phyloP scores from a whole-genome alignment of 139 green algal species.

The Micractinium conductrix region DNA sequence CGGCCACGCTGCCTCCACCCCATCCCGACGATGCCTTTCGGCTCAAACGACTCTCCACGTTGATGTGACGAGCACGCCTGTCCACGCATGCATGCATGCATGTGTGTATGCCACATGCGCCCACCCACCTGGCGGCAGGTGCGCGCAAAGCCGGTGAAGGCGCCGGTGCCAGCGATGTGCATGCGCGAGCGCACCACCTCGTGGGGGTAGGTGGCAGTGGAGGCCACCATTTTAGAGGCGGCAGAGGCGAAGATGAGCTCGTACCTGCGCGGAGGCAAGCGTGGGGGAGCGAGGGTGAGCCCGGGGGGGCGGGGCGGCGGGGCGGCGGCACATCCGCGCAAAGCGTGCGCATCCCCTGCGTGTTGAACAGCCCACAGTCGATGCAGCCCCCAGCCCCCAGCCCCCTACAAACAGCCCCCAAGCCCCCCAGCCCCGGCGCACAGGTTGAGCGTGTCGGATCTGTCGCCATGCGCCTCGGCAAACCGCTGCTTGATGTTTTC shows the following conservation, averaged over 20 bases:
- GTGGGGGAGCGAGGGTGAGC: too few species aligned
- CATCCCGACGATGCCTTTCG: too few species aligned
- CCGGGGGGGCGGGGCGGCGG: not conserved
- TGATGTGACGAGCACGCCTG: too few species aligned
- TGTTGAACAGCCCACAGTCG: too few species aligned
- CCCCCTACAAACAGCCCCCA: too few species aligned
- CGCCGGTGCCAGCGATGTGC: slow-evolving; percentile 85
- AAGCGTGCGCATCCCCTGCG: too few species aligned
- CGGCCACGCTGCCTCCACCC: too few species aligned
- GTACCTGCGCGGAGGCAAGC: slow-evolving; percentile 18
- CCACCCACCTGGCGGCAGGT: slow-evolving; percentile 55
- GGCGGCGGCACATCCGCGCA: not conserved
- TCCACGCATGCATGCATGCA: too few species aligned
- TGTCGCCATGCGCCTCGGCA: not conserved
- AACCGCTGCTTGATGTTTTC: slow-evolving; percentile 80
- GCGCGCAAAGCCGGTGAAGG: slow-evolving; percentile 66
- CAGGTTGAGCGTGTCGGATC: slow-evolving; percentile 24
- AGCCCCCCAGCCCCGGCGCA: not conserved
- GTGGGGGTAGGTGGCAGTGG: slow-evolving; percentile 96
- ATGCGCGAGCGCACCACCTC: slow-evolving; percentile 95
- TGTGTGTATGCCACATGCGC: too few species aligned
- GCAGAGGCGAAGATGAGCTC: slow-evolving; percentile 88
- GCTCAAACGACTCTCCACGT: too few species aligned
- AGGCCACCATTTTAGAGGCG: slow-evolving; percentile 95
- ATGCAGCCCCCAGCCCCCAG: not conserved